Percentiles rank a stretch among this genome's conserved stretches.
These are phyloP conservation scores for Boeremia exigua DNA, from an alignment of 2,329 filamentous ascomycete species.

Conservation along the genomic window DNA sequence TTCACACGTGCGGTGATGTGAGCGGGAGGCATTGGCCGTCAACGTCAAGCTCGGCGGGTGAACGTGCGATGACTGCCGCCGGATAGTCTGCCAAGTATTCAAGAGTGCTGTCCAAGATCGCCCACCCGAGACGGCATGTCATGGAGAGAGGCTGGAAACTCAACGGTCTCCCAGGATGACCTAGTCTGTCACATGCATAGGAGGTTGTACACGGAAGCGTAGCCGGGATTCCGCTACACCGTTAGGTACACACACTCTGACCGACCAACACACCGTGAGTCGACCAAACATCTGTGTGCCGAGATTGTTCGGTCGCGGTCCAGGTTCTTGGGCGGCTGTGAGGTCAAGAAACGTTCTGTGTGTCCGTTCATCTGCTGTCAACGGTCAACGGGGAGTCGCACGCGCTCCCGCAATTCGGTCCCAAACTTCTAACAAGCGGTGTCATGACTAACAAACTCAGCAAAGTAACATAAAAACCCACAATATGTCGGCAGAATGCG, in stretches of 20 bases:
- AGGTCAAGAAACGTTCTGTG: slow-evolving; percentile 19
- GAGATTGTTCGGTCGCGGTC: slow-evolving; percentile 6
- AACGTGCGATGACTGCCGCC: slow-evolving; percentile 21
- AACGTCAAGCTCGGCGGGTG: slow-evolving; percentile 17
- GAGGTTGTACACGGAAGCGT: slow-evolving; percentile 3
- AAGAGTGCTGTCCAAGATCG: slow-evolving; percentile 3
- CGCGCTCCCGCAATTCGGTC: slow-evolving; percentile 25
- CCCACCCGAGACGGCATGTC: background rate
- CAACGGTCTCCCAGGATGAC: slow-evolving; percentile 1
- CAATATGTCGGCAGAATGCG: slow-evolving; percentile 6
- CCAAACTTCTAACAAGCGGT: slow-evolving; percentile 12
- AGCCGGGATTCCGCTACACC: slow-evolving; percentile 12
- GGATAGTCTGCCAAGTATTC: slow-evolving; percentile 1
- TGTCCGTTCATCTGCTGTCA: slow-evolving; percentile 24
- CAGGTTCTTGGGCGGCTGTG: slow-evolving; percentile 1
- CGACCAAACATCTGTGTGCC: slow-evolving; percentile 4
- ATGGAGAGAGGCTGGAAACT: slow-evolving; percentile 2
- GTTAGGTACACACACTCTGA: slow-evolving; percentile 9
- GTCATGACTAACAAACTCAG: slow-evolving; percentile 5
- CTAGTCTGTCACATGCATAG: slow-evolving; percentile 12
- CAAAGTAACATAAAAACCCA: slow-evolving; percentile 7
- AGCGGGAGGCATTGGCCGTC: slow-evolving; percentile 29
- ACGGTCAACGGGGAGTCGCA: slow-evolving; percentile 27
- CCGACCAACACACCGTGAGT: slow-evolving; percentile 4
- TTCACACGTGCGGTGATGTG: slow-evolving; percentile 4